Evolutionary conservation across 2,329 filamentous ascomycete genomes (phyloP).

Genomic region (Colletotrichum sp.): DNA sequence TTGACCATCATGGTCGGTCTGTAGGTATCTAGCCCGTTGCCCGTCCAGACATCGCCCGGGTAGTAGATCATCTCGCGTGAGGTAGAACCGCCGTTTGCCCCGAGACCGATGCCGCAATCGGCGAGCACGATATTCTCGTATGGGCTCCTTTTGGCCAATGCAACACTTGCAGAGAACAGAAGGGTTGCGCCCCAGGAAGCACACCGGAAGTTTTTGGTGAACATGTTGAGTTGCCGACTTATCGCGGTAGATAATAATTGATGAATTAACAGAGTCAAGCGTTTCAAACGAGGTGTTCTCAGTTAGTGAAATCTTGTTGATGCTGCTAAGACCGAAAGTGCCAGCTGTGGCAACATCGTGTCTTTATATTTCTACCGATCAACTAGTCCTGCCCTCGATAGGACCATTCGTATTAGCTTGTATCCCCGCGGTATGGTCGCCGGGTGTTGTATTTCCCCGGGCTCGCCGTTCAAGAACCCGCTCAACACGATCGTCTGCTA

Average conservation of each 20-base stretch:
- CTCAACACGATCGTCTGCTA: not conserved
- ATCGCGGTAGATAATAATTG: not conserved
- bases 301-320: not conserved
- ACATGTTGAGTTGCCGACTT: not conserved
- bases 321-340: not conserved
- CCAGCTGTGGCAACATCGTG: not conserved
- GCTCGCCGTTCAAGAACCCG: not conserved
- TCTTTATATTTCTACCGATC: not conserved
- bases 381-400: not conserved
- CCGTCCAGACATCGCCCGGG: not conserved
- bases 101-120: not conserved
- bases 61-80: not conserved
- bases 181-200: not conserved
- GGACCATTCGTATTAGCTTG: not conserved
- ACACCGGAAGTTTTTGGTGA: not conserved
- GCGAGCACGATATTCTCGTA: not conserved
- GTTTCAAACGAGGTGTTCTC: not conserved
- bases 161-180: not conserved
- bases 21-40: not conserved
- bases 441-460: not conserved
- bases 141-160: not conserved
- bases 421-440: not conserved
- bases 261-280: not conserved
- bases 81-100: not conserved
- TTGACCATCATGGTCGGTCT: not conserved